Conservation (phyloP, 192 early-diverging fungal genomes). For the Backusella westeae region DNA sequence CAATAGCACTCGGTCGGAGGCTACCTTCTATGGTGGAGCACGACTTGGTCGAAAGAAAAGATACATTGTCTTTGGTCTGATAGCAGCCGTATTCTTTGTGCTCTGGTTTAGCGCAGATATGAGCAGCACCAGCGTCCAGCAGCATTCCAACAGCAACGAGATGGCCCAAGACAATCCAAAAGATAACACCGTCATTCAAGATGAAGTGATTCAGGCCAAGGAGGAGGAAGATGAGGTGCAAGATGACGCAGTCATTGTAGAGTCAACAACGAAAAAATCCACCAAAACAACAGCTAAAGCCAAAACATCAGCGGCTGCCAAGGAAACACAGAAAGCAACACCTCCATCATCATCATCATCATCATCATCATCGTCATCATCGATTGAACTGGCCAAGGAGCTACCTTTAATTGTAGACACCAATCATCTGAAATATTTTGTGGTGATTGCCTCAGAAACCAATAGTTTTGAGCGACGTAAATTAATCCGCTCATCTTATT, state of each 20-base stretch:
- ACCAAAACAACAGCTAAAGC: background rate
- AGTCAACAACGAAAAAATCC: background rate
- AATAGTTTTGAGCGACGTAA: slow-evolving; percentile 38
- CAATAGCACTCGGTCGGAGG: background rate
- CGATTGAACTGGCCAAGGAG: background rate
- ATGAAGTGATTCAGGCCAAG: background rate
- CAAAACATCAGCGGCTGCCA: background rate
- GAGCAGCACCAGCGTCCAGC: background rate
- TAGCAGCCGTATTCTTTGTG: background rate
- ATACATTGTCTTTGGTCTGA: background rate
- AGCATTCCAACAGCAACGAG: background rate
- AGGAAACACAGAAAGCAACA: background rate
- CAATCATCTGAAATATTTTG: slow-evolving; percentile 44
- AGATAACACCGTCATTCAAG: background rate
- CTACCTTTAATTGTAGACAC: slow-evolving; percentile 27
- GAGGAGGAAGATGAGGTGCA: background rate
- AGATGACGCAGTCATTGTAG: background rate
- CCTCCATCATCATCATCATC: background rate
- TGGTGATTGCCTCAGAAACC: slow-evolving; percentile 46
- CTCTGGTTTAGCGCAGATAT: slow-evolving; percentile 9
- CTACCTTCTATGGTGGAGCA: slow-evolving; percentile 2
- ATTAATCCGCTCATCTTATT: slow-evolving; percentile 49
- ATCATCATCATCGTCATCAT: background rate
- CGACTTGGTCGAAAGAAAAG: slow-evolving; percentile 12
- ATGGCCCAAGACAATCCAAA: background rate